Conservation (phyloP, 805 yeast species). For the Candida hispaniensis region DNA sequence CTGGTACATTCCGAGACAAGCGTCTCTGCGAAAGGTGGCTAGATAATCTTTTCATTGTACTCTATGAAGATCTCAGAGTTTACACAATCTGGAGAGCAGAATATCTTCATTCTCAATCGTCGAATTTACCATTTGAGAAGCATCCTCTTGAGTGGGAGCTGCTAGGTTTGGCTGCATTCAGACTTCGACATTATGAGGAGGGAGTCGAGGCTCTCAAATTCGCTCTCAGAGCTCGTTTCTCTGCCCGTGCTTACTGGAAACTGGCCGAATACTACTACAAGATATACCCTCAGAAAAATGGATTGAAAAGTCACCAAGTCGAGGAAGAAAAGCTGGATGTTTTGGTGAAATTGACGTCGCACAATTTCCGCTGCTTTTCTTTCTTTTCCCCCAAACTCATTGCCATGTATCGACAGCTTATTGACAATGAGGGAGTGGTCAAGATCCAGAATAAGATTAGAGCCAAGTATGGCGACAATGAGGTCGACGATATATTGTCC, state of each 20-base stretch:
- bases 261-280: slow-evolving; percentile 52
- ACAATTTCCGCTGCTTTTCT: slow-evolving; percentile 97
- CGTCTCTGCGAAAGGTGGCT: slow-evolving; percentile 69
- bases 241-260: slow-evolving; percentile 68
- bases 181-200: slow-evolving; percentile 78
- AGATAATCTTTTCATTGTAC: slow-evolving; percentile 57
- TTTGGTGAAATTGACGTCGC: slow-evolving; percentile 72
- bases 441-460: slow-evolving; percentile 43
- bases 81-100: slow-evolving; percentile 94
- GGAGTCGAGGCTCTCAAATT: slow-evolving; percentile 75
- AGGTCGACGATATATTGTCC: slow-evolving; percentile 25
- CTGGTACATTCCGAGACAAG: slow-evolving; percentile 31
- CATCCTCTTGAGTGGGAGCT: slow-evolving; percentile 86
- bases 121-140: slow-evolving; percentile 67
- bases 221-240: slow-evolving; percentile 64
- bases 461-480: slow-evolving; percentile 27
- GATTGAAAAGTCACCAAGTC: slow-evolving; percentile 31
- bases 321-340: slow-evolving; percentile 43
- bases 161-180: slow-evolving; percentile 71
- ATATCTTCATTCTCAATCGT: slow-evolving; percentile 76
- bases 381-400: slow-evolving; percentile 70
- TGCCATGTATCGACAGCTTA: slow-evolving; percentile 46
- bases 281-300: slow-evolving; percentile 23
- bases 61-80: slow-evolving; percentile 56
- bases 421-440: slow-evolving; percentile 66